Base-by-base conservation (phyloP, 2,329 filamentous ascomycete genomes). In the Fusarium annulatum region DNA sequence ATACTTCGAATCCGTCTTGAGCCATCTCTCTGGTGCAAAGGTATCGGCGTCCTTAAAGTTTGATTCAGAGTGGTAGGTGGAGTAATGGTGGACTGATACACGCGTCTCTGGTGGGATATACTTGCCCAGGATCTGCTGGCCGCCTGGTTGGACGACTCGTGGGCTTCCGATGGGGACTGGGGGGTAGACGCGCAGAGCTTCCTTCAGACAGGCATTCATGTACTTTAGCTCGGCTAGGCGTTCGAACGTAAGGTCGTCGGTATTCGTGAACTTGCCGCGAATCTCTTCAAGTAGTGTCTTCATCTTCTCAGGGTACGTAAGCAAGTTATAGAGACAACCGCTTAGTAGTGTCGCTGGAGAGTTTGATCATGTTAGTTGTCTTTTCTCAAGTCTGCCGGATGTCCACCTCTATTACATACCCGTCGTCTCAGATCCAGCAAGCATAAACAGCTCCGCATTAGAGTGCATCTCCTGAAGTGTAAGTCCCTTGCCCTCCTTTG, bases 381-480 rank as follows among this genome's bases (percentile, higher is more conserved):
- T 19, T 10, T 36, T 28, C 39, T 3, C 34, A 56, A 3, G n/a
- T 60, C 26, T 10, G 4, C 2, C 19, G 2, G n/a, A 38, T 8
- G 8, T 11, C 10, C 7, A 6, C 2, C 2, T 28, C 18, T 2
- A 5, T 10, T 3, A 18, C 23, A 12, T 19, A 69, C 67, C 67
- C 2, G 67, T 70, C 1, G 67, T 70, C 21, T 70, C 67, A 6
- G 67, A 70, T n/a, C 67, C 67, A 5, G 67, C 67, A 3, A 70
- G 66, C 67, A 70, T 70, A 1, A 70, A 70, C 3, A 70, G 5
- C 3, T 70, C 67, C 3, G 67, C 67, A 2, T 70, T 70, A 0
- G 67, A 70, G 16, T 70, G 67, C 67, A 70, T 70, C 2, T 70
- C 67, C 9, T 66, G 6, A 1, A 70, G 33, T 1, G 66, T 70